A percentile compares a stretch with the other conserved stretches of the same genome.
Evolutionary conservation across 2,329 filamentous ascomycete genomes (phyloP).

Genomic region (Blastomyces gilchristii): DNA sequence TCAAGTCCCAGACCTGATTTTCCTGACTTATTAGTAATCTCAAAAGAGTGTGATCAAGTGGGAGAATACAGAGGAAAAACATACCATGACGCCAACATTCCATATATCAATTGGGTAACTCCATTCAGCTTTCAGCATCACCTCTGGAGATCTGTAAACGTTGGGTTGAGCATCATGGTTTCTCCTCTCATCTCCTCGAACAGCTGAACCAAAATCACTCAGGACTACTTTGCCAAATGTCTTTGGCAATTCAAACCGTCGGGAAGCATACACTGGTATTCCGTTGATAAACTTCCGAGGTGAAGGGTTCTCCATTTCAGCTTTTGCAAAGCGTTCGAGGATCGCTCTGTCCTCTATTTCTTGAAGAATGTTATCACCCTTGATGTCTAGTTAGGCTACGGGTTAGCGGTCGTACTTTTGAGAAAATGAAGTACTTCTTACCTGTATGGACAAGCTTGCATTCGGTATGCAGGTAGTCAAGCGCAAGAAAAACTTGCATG

Average conservation of each 20-base stretch:
- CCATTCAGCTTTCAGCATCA: constrained; percentile 40
- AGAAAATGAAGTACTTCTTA: constrained; percentile 15
- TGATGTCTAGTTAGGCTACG: constrained; percentile 29
- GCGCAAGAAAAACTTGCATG: constrained; percentile 10
- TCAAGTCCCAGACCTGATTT: constrained; percentile 39
- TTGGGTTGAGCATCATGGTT: constrained; percentile 37
- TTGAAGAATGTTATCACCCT: constrained; percentile 34
- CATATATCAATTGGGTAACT: constrained; percentile 42
- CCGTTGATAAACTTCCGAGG: constrained; percentile 28
- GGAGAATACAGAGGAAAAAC: constrained; percentile 11
- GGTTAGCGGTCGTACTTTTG: neutral
- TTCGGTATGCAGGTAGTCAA: constrained; percentile 29
- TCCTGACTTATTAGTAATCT: neutral
- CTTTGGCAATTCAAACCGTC: constrained; percentile 26
- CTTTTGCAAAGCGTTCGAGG: constrained; percentile 26
- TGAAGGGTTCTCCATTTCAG: constrained; percentile 29
- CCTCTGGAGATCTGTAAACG: constrained; percentile 31
- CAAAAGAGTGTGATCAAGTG: constrained; percentile 1
- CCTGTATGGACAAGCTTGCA: constrained; percentile 39
- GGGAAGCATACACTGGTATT: constrained; percentile 28
- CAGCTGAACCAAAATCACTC: constrained; percentile 32
- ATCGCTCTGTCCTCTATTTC: constrained; percentile 30
- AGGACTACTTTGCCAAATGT: constrained; percentile 26
- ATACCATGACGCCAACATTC: constrained; percentile 42
- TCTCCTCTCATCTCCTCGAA: constrained; percentile 28